A percentile compares a stretch with the other conserved stretches of the same genome.
These are phyloP conservation scores for Skeletonema marinoi DNA, from an alignment of 108 stramenopile species.

Conservation along the genomic window DNA sequence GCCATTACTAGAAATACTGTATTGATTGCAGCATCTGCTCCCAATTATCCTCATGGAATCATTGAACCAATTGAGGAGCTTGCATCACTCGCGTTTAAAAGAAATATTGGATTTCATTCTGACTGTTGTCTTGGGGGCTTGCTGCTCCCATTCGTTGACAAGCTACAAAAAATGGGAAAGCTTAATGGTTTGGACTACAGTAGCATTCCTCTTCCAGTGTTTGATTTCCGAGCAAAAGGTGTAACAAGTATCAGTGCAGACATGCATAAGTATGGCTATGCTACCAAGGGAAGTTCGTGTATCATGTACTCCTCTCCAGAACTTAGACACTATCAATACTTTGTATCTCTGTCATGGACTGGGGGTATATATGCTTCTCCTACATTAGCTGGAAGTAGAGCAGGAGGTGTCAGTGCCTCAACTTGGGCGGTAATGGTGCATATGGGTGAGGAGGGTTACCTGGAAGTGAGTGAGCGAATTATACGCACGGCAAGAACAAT, in stretches of 20 bases:
- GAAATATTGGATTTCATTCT: conserved; percentile 84
- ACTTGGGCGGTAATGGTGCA: conserved; percentile 85
- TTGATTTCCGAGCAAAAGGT: conserved; percentile 82
- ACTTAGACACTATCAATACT: conserved; percentile 56
- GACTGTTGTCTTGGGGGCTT: conserved; percentile 94
- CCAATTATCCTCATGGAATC: conserved; percentile 80
- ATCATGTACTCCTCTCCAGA: conserved; percentile 66
- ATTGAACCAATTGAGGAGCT: conserved; percentile 77
- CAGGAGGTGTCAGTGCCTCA: conserved; percentile 77
- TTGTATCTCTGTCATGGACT: conserved; percentile 68
- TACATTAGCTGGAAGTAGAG: conserved; percentile 81
- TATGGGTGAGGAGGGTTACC: conserved; percentile 79
- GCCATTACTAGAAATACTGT: conserved; percentile 77
- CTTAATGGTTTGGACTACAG: background rate
- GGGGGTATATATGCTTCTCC: conserved; percentile 92
- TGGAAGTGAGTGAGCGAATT: conserved; percentile 53
- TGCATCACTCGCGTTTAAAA: conserved; percentile 51
- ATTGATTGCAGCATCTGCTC: conserved; percentile 85
- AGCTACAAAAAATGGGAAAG: conserved; percentile 33
- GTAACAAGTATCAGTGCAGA: conserved; percentile 88
- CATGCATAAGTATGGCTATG: conserved; percentile 94
- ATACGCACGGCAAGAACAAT: conserved; percentile 61
- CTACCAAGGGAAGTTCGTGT: conserved; percentile 86
- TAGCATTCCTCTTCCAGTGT: conserved; percentile 41
- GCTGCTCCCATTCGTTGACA: conserved; percentile 77